phyloP scores from a whole-genome alignment of 2,329 filamentous ascomycete genomes.

The Cercospora sojina region DNA sequence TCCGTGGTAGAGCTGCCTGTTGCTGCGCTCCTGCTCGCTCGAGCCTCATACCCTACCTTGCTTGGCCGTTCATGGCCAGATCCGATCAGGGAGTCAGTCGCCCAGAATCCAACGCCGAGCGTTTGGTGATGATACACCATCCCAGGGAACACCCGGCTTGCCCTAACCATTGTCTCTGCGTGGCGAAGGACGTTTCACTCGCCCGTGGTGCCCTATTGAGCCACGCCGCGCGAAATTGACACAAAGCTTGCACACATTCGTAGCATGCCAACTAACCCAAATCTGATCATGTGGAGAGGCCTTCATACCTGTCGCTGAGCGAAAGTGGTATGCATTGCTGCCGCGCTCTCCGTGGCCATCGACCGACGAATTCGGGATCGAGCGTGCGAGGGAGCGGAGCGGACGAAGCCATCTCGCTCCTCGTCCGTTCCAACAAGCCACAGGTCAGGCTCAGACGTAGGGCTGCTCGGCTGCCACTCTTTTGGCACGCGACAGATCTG shows the following conservation, averaged over 20 bases:
- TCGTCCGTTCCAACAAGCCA: background rate
- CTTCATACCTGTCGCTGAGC: background rate
- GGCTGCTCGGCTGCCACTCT: background rate
- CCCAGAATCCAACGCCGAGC: background rate
- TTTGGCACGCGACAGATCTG: slow-evolving; percentile 3
- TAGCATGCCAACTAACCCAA: background rate
- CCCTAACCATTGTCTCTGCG: background rate
- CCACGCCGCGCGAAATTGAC: background rate
- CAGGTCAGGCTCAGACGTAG: background rate
- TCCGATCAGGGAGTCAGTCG: background rate
- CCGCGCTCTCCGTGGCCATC: slow-evolving; percentile 7
- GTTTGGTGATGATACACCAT: background rate
- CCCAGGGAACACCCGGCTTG: background rate
- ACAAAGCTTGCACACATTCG: background rate
- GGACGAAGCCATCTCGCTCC: background rate
- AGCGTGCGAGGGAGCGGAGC: background rate
- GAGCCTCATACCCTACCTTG: background rate
- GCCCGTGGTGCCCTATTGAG: background rate
- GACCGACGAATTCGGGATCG: background rate
- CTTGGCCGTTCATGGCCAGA: background rate
- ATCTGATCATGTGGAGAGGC: background rate
- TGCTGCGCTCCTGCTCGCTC: background rate
- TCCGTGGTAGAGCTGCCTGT: background rate
- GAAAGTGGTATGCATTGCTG: background rate
- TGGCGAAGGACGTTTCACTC: background rate